A percentile compares a stretch with the other conserved stretches of the same genome.
phyloP scores from a whole-genome alignment of 2,329 filamentous ascomycete species.

The Colletotrichum salicis region DNA sequence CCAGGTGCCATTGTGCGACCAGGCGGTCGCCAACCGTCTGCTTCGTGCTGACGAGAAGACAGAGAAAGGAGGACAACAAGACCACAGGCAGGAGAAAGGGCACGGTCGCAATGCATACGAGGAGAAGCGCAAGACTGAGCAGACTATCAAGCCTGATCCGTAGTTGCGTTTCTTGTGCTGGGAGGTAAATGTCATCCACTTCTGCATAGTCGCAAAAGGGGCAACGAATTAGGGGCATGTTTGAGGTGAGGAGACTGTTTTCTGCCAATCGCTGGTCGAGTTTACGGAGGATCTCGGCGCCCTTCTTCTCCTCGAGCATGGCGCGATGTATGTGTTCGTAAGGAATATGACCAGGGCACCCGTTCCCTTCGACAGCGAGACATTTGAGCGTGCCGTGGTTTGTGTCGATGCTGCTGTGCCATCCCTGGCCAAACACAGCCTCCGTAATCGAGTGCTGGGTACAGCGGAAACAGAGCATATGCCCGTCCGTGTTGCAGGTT shows the following conservation, averaged over 20 bases:
- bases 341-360: slow-evolving; percentile 81
- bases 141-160: slow-evolving; percentile 65
- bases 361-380: slow-evolving; percentile 76
- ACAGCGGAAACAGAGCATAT: slow-evolving; percentile 84
- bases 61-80: slow-evolving; percentile 57
- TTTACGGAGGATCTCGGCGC: slow-evolving; percentile 76
- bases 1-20: slow-evolving; percentile 62
- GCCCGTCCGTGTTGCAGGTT: slow-evolving; percentile 74
- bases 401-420: slow-evolving; percentile 81
- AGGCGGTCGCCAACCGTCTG: slow-evolving; percentile 55
- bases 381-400: slow-evolving; percentile 81
- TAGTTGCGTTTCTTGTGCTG: slow-evolving; percentile 63
- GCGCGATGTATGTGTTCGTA: slow-evolving; percentile 77
- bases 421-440: slow-evolving; percentile 92
- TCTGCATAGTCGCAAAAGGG: slow-evolving; percentile 95
- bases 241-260: slow-evolving; percentile 78
- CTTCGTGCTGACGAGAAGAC: slow-evolving; percentile 55
- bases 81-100: slow-evolving; percentile 66
- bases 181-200: slow-evolving; percentile 79
- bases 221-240: slow-evolving; percentile 81
- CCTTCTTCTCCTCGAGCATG: slow-evolving; percentile 75
- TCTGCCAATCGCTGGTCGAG: slow-evolving; percentile 84
- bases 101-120: slow-evolving; percentile 63
- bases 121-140: slow-evolving; percentile 60
- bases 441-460: slow-evolving; percentile 85